Conservation (phyloP, 371 early-diverging fungal species). For the Syncephalis fuscata region DNA sequence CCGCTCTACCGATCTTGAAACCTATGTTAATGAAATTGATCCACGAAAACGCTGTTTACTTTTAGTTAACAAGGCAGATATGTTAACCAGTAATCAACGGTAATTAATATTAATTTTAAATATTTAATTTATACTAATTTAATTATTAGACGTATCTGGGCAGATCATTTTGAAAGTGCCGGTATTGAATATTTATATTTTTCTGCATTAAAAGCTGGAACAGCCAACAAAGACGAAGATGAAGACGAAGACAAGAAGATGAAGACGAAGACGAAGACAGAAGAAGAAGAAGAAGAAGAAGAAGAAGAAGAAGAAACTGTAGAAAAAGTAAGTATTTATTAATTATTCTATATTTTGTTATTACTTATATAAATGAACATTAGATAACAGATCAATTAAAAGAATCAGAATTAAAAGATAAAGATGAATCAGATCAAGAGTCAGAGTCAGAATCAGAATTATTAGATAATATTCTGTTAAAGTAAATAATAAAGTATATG, state of each 20-base stretch:
- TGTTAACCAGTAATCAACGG: constrained; percentile 65
- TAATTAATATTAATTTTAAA: constrained; percentile 3
- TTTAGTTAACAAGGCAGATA: constrained; percentile 97
- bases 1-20: constrained; percentile 82
- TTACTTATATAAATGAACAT: no score
- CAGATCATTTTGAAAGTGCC: constrained; percentile 66
- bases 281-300: constrained; percentile 17
- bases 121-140: neutral
- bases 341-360: no score
- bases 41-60: constrained; percentile 57
- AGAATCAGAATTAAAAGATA: no score
- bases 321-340: no score
- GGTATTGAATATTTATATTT: constrained; percentile 81
- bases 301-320: constrained; percentile 14
- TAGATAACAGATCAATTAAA: no score
- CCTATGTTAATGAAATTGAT: constrained; percentile 81
- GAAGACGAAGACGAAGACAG: constrained; percentile 13
- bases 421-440: no score
- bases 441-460: no score
- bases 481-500: constrained; percentile 16
- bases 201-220: constrained; percentile 51
- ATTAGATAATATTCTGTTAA: no score
- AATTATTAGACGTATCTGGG: constrained; percentile 47
- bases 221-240: constrained; percentile 33
- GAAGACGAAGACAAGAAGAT: constrained; percentile 20